Evolutionary conservation across 495 filamentous ascomycete species (phyloP), one percentile per base, ranked within the genome.

Genomic region (Amphirosellinia nigrospora): DNA sequence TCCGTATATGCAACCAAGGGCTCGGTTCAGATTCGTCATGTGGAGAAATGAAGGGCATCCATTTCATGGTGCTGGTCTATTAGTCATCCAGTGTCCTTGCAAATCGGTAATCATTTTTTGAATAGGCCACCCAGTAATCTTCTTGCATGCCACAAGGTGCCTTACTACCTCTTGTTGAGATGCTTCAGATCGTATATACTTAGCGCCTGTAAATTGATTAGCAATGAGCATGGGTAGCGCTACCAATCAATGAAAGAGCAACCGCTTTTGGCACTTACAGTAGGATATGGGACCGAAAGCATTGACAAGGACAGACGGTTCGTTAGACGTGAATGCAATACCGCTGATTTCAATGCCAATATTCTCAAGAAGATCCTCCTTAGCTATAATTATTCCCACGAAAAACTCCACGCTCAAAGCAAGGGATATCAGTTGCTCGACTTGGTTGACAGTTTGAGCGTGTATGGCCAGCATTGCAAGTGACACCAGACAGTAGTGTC

Each of bases 251-350:
- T n/a, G 8, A 3, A 36, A 46, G 26, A 46, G 38, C 38, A 4
- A 59, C 30, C 26, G 48, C 0, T 26, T 50, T 19, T 21, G 19
- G 6, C 16, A 75, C 80, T 69, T 64, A 82, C 80, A 82, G 45
- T 77, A 81, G 5, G 79, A 74, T 61, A 82, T 80, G 13, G 79
- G 80, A 0, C 80, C 80, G 53, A 81, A 82, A 32, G 78, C 69
- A 69, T 82, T 82, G 15, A 82, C 74, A 59, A 80, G 73, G 21
- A 80, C 80, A 1, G 80, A 66, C 9, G 72, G 71, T 5, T 71
- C 78, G 21, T 79, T 72, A 56, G 75, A 81, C n/a, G 78, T 79
- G 28, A 79, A 71, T 0, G 80, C 80, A 26, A 81, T 62, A 7
- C 78, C 79, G 68, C 79, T 80, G 10, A 81, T 70, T 5, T 77